Conservation (phyloP, 2,329 filamentous ascomycete species). For the Arachnomyces sp. region DNA sequence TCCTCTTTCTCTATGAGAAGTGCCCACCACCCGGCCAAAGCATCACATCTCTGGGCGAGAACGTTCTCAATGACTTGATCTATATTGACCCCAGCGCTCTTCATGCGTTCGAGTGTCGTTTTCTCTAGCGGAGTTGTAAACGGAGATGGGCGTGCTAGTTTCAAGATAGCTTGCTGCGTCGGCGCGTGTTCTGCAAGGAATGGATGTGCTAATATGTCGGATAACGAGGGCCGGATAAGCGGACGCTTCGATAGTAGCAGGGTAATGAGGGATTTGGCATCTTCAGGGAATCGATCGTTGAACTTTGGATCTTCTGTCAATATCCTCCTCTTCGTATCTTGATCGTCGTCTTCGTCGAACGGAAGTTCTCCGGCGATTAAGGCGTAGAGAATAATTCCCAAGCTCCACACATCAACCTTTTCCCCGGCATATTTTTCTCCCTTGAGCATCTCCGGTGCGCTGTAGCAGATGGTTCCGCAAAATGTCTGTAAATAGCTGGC, state of each 20-base stretch:
- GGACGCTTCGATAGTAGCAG: constrained; percentile 84
- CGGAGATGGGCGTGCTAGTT: constrained; percentile 68
- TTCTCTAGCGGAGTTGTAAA: constrained; percentile 85
- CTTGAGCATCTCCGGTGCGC: constrained; percentile 95
- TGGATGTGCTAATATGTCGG: constrained; percentile 79
- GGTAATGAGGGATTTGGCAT: constrained; percentile 70
- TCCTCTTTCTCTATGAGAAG: constrained; percentile 90
- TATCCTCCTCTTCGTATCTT: constrained; percentile 75
- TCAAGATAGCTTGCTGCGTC: constrained; percentile 81
- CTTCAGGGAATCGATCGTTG: constrained; percentile 68
- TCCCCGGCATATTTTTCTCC: constrained; percentile 96
- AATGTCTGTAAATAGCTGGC: constrained; percentile 94
- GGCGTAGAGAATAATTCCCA: constrained; percentile 83
- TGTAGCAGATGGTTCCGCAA: constrained; percentile 96
- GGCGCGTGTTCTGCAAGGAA: constrained; percentile 83
- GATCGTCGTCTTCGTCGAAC: constrained; percentile 94
- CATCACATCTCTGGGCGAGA: constrained; percentile 78
- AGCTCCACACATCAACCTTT: constrained; percentile 98
- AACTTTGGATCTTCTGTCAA: constrained; percentile 78
- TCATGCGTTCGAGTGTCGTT: constrained; percentile 86
- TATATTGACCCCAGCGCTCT: constrained; percentile 85
- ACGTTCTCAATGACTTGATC: constrained; percentile 94
- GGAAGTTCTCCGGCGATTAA: constrained; percentile 75
- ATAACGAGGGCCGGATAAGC: constrained; percentile 68
- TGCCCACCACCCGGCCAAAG: constrained; percentile 92